Evolutionary conservation across 2,329 filamentous ascomycete genomes (phyloP).

Genomic region (Bipolaris sorokiniana): DNA sequence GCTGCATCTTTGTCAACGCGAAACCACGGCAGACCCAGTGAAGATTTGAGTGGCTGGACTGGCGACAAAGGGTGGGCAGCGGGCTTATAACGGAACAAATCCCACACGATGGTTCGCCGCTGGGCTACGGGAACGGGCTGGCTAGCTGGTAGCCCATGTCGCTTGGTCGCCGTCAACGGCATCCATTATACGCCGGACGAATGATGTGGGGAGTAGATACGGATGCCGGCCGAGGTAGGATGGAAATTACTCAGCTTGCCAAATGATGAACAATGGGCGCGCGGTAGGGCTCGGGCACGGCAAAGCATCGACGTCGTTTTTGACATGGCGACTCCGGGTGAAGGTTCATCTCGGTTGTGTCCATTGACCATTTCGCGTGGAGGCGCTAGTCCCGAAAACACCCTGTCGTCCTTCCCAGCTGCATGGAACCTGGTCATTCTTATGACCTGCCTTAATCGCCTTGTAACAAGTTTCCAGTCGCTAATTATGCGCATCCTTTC

Average conservation of each 20-base stretch:
- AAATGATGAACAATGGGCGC: neutral
- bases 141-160: conserved; percentile 5
- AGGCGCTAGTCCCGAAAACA: conserved; percentile 2
- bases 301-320: conserved; percentile 6
- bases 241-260: neutral
- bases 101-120: conserved; percentile 8
- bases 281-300: conserved; percentile 3
- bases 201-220: conserved; percentile 1
- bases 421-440: neutral
- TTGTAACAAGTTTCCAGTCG: neutral
- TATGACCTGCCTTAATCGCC: neutral
- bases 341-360: conserved; percentile 12
- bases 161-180: conserved; percentile 5
- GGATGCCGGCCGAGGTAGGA: conserved; percentile 1
- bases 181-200: neutral
- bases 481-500: neutral
- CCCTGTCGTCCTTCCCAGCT: neutral
- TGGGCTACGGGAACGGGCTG: neutral
- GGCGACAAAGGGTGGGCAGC: neutral
- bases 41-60: neutral
- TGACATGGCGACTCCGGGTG: conserved; percentile 7
- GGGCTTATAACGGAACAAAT: conserved; percentile 10
- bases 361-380: neutral
- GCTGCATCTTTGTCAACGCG: conserved; percentile 23
- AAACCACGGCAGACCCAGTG: conserved; percentile 4